Percentiles rank a stretch among this genome's conserved stretches.
These are phyloP conservation scores for Ogataea nakhonphanomensis DNA, from an alignment of 805 yeast genomes.

Conservation along the genomic window DNA sequence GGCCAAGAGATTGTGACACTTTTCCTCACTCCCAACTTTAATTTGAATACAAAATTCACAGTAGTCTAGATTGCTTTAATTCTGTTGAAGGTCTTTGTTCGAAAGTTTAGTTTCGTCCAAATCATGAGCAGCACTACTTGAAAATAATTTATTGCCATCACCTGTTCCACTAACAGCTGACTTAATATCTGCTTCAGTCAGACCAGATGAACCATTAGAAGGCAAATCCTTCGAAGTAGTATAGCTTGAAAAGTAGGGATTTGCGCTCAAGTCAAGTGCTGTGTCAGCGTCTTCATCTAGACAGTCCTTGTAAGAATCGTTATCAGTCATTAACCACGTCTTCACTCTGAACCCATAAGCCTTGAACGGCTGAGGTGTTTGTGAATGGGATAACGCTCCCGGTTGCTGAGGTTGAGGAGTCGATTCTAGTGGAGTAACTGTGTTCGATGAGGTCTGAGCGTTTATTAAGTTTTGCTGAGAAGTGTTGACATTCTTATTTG, in stretches of 20 bases:
- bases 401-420: slow-evolving; percentile 26
- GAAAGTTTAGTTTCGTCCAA: slow-evolving; percentile 9
- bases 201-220: slow-evolving; percentile 20
- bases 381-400: slow-evolving; percentile 19
- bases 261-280: slow-evolving; percentile 35
- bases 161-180: slow-evolving; percentile 41
- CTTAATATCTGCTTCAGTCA: slow-evolving; percentile 39
- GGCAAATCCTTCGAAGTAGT: slow-evolving; percentile 10
- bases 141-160: slow-evolving; percentile 27
- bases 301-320: slow-evolving; percentile 19
- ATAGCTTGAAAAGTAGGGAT: slow-evolving; percentile 27
- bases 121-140: slow-evolving; percentile 32
- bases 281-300: slow-evolving; percentile 33
- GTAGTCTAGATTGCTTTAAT: too few relatives aligned
- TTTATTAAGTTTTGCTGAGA: slow-evolving; percentile 10
- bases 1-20: too few relatives aligned
- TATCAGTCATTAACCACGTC: slow-evolving; percentile 31
- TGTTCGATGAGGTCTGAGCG: slow-evolving; percentile 19
- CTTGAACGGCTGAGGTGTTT: slow-evolving; percentile 27
- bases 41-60: too few relatives aligned
- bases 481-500: slow-evolving; percentile 10
- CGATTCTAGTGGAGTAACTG: slow-evolving; percentile 22
- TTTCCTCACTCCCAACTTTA: too few relatives aligned
- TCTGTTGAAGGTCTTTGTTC: slow-evolving; percentile 1
- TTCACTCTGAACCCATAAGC: slow-evolving; percentile 33